Percentiles rank a stretch among this genome's conserved stretches.
phyloP scores from a whole-genome alignment of 106 monocot genomes.

The Platanthera zijinensis region DNA sequence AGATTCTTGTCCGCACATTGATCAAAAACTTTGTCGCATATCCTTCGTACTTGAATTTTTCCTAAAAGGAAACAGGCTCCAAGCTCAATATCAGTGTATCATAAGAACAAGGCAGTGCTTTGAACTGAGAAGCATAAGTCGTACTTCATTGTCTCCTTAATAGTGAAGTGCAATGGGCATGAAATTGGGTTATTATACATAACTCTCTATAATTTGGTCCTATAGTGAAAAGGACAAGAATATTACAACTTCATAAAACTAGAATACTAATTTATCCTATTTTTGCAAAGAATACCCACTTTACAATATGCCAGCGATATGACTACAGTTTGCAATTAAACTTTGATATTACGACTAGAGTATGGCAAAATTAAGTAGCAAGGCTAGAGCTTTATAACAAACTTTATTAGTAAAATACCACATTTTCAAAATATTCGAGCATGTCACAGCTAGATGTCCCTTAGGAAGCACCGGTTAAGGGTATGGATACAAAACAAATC shows the following conservation, averaged over 20 bases:
- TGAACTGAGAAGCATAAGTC: background rate
- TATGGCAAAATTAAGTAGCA: no score
- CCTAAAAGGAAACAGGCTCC: slow-evolving; percentile 17
- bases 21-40: slow-evolving; percentile 28
- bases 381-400: no score
- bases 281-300: background rate
- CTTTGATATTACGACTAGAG: no score
- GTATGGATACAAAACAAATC: no score
- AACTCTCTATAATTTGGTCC: background rate
- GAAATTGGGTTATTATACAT: background rate
- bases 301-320: no score
- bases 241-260: background rate
- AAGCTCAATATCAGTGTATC: background rate
- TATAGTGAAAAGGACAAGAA: background rate
- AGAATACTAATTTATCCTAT: background rate
- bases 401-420: no score
- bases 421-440: no score
- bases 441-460: no score
- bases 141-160: background rate
- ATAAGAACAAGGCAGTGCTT: background rate
- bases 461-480: no score
- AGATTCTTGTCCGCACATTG: slow-evolving; percentile 9
- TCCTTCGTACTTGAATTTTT: slow-evolving; percentile 22
- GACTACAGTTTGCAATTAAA: no score
- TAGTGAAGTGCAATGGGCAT: background rate